These are phyloP conservation scores for Elaeis guineensis DNA, from an alignment of 176 grass and related monocot genomes.

Conservation along the genomic window DNA sequence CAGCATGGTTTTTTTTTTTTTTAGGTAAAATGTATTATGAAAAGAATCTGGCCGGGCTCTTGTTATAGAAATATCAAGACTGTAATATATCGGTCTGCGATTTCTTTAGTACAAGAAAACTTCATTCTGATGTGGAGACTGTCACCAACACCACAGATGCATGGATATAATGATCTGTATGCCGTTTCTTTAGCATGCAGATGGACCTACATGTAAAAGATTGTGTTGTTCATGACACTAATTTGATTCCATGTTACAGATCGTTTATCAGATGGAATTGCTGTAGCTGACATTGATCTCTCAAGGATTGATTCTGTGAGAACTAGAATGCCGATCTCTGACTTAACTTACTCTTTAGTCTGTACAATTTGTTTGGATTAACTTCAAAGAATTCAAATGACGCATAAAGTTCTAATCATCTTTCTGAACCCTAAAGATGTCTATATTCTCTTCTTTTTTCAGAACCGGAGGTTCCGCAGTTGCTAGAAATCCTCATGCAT, in stretches of 20 bases:
- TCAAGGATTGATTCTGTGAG: constrained; percentile 69
- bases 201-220: too few relatives aligned
- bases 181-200: too few relatives aligned
- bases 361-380: constrained; percentile 6
- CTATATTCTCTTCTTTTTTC: constrained; percentile 14
- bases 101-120: too few relatives aligned
- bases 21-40: too few relatives aligned
- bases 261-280: constrained; percentile 70
- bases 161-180: too few relatives aligned
- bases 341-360: constrained; percentile 29
- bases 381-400: not conserved
- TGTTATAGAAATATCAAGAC: too few relatives aligned
- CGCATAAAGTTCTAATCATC: not conserved
- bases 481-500: constrained; percentile 29
- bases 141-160: too few relatives aligned
- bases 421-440: not conserved
- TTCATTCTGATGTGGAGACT: too few relatives aligned
- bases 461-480: constrained; percentile 65
- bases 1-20: too few relatives aligned
- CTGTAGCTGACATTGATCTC: constrained; percentile 65
- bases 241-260: constrained; percentile 31
- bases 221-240: too few relatives aligned
- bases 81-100: too few relatives aligned
- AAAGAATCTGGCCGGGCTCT: too few relatives aligned
- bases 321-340: constrained; percentile 67